Evolutionary conservation across 345 rosid species (phyloP), one percentile per base, ranked within the genome.

Genomic region (Adansonia digitata): DNA sequence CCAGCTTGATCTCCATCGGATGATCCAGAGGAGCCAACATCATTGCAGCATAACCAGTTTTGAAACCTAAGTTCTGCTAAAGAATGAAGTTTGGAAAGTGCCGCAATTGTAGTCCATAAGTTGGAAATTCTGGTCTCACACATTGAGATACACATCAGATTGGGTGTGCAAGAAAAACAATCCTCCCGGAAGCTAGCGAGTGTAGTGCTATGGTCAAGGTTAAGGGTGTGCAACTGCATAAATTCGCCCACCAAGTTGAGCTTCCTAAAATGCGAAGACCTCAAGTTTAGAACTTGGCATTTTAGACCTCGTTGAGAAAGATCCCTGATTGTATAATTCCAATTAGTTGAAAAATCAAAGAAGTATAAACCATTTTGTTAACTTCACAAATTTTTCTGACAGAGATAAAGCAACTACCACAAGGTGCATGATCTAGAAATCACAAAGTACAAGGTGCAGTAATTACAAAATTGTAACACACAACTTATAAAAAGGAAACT

Each of bases 111-210:
- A 29, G 92, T 92, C 97, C 97, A 92, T 77, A 94, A 92, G 85
- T 94, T 91, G 14, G 92, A 77, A 62, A 94, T 84, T 81, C 84
- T 79, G 48, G 97, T 92, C 74, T 84, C 94, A 39, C 98, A 92
- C 95, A 92, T 85, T 2, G 98, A 91, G 74, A 94, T 92, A 76
- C 75, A 81, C 51, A 71, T 79, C 78, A 94, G 84, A 43, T 90
- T 92, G 9, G 98, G 97, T 92, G 91, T 92, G 85, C 85, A 72
- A 85, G 91, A 73, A 71, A 94, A 92, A 79, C 98, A 94, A 69
- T 83, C 89, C 80, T 92, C 96, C 69, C 79, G 86, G 84, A 94
- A 92, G 85, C 92, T 84, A 81, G 72, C 73, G 13, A 91, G 83
- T 10, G 81, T 81, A 81, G 87, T 86, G 73, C 90, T 90, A 73